Conservation (phyloP, 2,329 filamentous ascomycete species). For the Colletotrichum phormii region DNA sequence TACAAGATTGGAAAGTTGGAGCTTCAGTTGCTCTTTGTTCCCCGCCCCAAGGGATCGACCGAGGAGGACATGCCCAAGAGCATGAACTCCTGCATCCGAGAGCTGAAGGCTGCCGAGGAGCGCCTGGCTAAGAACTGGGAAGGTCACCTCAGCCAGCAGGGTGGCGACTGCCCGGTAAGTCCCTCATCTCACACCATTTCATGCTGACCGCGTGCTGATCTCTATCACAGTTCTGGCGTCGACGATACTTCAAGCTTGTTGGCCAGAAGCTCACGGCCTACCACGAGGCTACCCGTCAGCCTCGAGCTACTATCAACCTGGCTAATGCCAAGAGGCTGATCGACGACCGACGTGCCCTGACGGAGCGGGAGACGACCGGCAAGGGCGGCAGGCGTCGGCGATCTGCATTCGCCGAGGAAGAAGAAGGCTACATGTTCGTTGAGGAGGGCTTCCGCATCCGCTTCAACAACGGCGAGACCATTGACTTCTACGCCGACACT, state of each 20-base stretch:
- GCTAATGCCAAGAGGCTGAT: slow-evolving; percentile 93
- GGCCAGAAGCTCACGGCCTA: slow-evolving; percentile 94
- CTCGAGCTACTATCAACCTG: slow-evolving; percentile 95
- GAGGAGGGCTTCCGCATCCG: slow-evolving; percentile 99
- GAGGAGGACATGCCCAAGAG: slow-evolving; percentile 99
- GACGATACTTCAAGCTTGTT: slow-evolving; percentile 94
- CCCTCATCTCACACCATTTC: slow-evolving; percentile 36
- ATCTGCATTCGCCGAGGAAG: slow-evolving; percentile 96
- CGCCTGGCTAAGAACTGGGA: slow-evolving; percentile 83
- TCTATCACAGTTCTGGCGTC: slow-evolving; percentile 85
- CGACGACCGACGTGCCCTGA: slow-evolving; percentile 87
- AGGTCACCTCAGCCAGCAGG: slow-evolving; percentile 93
- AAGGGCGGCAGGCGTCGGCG: slow-evolving; percentile 85
- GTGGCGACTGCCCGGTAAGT: slow-evolving; percentile 96
- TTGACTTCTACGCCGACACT: slow-evolving; percentile 97
- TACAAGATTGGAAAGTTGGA: slow-evolving; percentile 97
- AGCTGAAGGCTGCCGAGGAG: slow-evolving; percentile 91
- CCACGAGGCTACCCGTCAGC: slow-evolving; percentile 94
- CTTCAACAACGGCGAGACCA: slow-evolving; percentile 97
- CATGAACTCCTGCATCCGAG: slow-evolving; percentile 95
- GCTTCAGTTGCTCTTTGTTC: slow-evolving; percentile 93
- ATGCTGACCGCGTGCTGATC: slow-evolving; percentile 50
- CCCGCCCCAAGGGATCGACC: slow-evolving; percentile 84
- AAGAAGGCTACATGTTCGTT: slow-evolving; percentile 99
- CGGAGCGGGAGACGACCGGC: slow-evolving; percentile 83